Base-by-base conservation (phyloP, 1,139 yeast genomes). In the Debaryomyces fabryi region DNA sequence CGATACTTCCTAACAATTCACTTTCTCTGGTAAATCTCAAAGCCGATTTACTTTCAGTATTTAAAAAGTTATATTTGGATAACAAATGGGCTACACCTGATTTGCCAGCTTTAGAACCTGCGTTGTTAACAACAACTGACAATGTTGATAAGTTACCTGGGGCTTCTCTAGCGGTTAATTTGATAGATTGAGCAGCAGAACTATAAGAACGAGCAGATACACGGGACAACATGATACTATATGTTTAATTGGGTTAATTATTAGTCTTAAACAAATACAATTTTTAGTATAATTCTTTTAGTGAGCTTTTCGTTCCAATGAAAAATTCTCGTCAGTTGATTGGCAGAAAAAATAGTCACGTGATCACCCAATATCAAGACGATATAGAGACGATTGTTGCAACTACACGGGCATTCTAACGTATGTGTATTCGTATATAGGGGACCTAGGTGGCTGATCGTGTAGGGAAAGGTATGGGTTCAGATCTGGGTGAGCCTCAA, bases 11-110 rank as follows among this genome's bases (percentile, higher is more conserved):
- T 60, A 93, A 80, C 58, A 93, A 82, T 76, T 95, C 99, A 49
- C 93, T 76, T 75, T 95, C 99, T 73, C 99, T 88, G 63, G 92
- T 88, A 64, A 92, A 79, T 76, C 99, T 88, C 67, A 93, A 80
- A 29, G 96, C 97, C 32, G 96, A 87, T 71, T 91, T 90, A 60
- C 83, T 69, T 56, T 79, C 79, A 54, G 97, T 91, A 79, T 88
- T 87, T 70, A 88, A 83, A 78, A 87, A 93, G 63, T 86, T 86
- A 71, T 83, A 91, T 71, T 91, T 83, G 62, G 95, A 83, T 63
- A 92, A 80, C 58, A 91, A 74, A 71, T 93, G 98, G 44, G 98
- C 79, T 55, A 86, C 73, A 71, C 99, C 99, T 53, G 91, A 85
- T 67, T 85, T 82, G 45, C 82, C 70, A 60, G 82, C 79, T 68